Base-by-base conservation (phyloP, 768 basidiomycete species). In the Auriscalpium microsporum region DNA sequence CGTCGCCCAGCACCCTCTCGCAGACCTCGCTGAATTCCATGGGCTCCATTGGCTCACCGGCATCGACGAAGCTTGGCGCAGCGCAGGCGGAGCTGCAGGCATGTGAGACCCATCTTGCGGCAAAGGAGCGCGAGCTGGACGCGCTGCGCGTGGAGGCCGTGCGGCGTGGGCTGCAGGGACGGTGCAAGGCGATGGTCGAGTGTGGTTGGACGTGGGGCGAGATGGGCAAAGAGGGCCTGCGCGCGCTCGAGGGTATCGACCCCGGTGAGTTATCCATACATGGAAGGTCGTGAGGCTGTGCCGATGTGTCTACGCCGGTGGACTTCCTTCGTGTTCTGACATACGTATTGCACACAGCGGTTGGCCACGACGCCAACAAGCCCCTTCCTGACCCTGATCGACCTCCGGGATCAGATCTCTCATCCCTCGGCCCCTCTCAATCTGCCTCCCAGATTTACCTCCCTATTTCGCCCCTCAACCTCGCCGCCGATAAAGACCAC, bases 61-160 rank as follows among this genome's bases (percentile, higher is more conserved):
- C 53, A 10, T 47, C 61, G 3, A 58, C 70, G 16, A 89, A 87
- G 63, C 75, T 89, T 8, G 72, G 73, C 0, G 71, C 79, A 2
- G 87, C 89, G 0, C 90, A 91, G 60, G 72, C 83, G 0, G 86
- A 91, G 59, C 73, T 92, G 17, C 89, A 90, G 62, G 90, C 87
- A 9, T 93, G 90, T 66, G 90, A 93, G 64, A 73, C 78, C 0
- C 86, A 86, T 53, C 75, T 93, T 2, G 83, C 83, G 0, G 56
- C 71, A 28, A 88, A 88, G 65, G 88, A 93, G 64, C 75, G 70
- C 17, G 84, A 84, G 55, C 75, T 90, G 8, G 78, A 78, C 6
- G 63, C 64, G 0, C 70, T 76, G 48, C 75, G 88, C 0, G 67
- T 72, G n/a, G 71, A 71, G n/a, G 73, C 83, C 8, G 74, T 88